Percentiles rank a stretch among this genome's conserved stretches.
Evolutionary conservation across 108 stramenopile species (phyloP).

Genomic region (Aurantiochytrium sp.): DNA sequence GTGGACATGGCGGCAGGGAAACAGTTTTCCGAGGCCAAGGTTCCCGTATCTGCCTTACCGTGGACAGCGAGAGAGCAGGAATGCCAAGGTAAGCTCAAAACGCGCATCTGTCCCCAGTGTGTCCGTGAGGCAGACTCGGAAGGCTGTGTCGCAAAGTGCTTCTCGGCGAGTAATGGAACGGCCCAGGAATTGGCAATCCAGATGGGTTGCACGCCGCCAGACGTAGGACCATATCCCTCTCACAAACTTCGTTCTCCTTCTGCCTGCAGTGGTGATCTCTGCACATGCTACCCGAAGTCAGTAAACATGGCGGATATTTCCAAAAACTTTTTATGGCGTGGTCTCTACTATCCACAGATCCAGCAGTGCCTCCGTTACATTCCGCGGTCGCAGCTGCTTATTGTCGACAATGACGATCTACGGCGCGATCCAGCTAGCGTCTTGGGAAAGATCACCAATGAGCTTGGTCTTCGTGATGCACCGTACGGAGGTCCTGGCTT

Average conservation of each 20-base stretch:
- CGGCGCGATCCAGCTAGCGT: not conserved
- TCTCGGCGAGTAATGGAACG: no score
- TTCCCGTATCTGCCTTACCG: no score
- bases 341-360: not conserved
- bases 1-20: not conserved
- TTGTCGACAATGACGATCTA: not conserved
- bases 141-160: no score
- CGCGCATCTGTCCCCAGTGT: no score
- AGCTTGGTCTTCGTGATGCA: not conserved
- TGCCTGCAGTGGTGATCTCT: not conserved
- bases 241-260: not conserved
- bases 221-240: not conserved
- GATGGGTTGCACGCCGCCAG: not conserved
- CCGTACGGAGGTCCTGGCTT: not conserved
- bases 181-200: no score
- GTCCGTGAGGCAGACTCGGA: no score
- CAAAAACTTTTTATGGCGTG: constrained; percentile 8
- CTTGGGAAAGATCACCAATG: not conserved
- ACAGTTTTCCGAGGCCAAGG: not conserved
- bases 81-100: no score
- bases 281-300: not conserved
- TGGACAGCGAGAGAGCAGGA: no score
- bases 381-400: not conserved
- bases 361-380: not conserved
- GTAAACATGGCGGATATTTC: not conserved